phyloP scores from a whole-genome alignment of 176 grass and related monocot genomes.

The Hsuehochloa calcarea region DNA sequence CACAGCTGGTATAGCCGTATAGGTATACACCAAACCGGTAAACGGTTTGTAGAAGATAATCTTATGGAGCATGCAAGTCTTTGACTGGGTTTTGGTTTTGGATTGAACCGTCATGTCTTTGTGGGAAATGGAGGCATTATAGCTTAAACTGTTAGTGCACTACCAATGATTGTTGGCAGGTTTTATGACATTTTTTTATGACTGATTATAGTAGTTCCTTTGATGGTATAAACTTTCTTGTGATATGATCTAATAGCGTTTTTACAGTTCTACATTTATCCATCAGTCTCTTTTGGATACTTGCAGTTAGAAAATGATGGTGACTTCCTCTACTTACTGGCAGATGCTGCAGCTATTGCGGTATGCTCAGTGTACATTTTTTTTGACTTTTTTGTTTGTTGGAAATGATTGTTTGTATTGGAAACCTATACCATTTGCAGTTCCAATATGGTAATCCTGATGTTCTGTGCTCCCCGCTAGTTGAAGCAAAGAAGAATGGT shows the following conservation, averaged over 20 bases:
- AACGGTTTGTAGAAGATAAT: neutral
- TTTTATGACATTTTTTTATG: neutral
- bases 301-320: slow-evolving; percentile 84
- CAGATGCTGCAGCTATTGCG: slow-evolving; percentile 80
- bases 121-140: slow-evolving; percentile 7
- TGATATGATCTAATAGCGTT: neutral
- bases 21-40: neutral
- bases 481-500: slow-evolving; percentile 85
- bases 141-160: slow-evolving; percentile 1
- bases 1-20: neutral
- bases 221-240: neutral
- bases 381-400: slow-evolving; percentile 19
- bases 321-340: slow-evolving; percentile 90
- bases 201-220: neutral
- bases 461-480: slow-evolving; percentile 66
- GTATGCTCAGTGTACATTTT: slow-evolving; percentile 51
- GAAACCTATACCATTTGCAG: slow-evolving; percentile 48
- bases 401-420: slow-evolving; percentile 17
- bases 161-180: neutral
- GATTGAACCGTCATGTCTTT: neutral
- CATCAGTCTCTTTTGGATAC: slow-evolving; percentile 8
- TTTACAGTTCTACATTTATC: neutral
- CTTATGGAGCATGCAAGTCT: slow-evolving; percentile 8
- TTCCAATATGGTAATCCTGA: slow-evolving; percentile 97
- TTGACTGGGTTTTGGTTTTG: neutral